Base-by-base conservation (phyloP, 2,329 filamentous ascomycete species). In the Pseudogymnoascus sp. region DNA sequence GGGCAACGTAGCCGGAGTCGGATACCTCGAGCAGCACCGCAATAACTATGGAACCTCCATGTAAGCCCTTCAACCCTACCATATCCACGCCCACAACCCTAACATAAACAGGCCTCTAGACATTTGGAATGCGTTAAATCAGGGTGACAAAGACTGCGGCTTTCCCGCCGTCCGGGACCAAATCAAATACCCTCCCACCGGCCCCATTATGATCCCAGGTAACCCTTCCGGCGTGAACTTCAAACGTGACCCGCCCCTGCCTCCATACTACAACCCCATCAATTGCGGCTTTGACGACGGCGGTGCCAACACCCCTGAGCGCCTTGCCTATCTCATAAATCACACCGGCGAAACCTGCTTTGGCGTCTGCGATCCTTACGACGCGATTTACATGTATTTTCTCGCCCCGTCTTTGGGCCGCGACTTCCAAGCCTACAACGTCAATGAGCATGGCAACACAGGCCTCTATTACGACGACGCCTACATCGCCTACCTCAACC, bases 381-480 rank as follows among this genome's bases (percentile, higher is more conserved):
- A 58, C 14, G 43, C 50, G 8, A n/a, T 20, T 7, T 41, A 30
- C 8, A 38, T 41, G 9, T 59, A 39, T 12, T 54, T 30, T 50
- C 2, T 7, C 7, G 14, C 43, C 8, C 22, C 41, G 3, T 1
- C 12, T 14, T 11, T 39, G 12, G 25, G 18, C 47, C 32, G 50
- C 9, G 47, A 16, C 73, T 87, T 83, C 71, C 79, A 85, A 67
- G 71, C 84, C 28, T 86, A 86, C 70, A 77, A 81, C 41, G 76
- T 86, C 30, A 79, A 86, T 70, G 57, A 58, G 22, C 6, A 11
- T 6, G 11, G 35, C 18, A 2, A n/a, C 11, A 37, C 12, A 6
- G 18, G 8, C 6, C 66, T 78, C 0, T 81, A 82, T 1, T 71
- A 71, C 0, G 82, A 81, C n/a, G 75, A 79, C 0, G 71, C 25